Conservation (phyloP, 2,329 filamentous ascomycete genomes). For the Colletotrichum cuscutae region DNA sequence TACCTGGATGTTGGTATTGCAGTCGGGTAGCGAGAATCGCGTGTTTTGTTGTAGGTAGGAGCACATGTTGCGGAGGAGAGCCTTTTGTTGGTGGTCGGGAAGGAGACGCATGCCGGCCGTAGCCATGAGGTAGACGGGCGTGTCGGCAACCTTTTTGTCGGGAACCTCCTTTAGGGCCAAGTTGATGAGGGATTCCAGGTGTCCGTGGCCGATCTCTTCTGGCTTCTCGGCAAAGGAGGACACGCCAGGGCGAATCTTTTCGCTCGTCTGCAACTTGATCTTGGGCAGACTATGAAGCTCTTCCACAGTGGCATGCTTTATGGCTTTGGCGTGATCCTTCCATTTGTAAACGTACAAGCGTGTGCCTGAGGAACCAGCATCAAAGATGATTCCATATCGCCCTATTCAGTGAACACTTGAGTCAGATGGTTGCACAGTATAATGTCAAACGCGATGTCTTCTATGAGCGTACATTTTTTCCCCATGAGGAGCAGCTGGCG, state of each 20-base stretch:
- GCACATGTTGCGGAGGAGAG: constrained; percentile 82
- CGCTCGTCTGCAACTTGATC: constrained; percentile 86
- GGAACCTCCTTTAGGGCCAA: constrained; percentile 86
- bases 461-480: constrained; percentile 46
- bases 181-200: constrained; percentile 81
- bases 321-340: constrained; percentile 78
- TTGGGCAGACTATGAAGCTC: constrained; percentile 78
- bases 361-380: constrained; percentile 97
- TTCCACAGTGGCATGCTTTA: constrained; percentile 58
- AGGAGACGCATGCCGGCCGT: constrained; percentile 95
- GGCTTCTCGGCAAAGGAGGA: constrained; percentile 88
- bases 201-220: constrained; percentile 80
- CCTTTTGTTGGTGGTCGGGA: constrained; percentile 75
- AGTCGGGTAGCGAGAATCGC: constrained; percentile 88
- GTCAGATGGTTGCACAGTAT: neutral
- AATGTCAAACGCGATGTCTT: neutral
- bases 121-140: constrained; percentile 93
- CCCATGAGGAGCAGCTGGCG: constrained; percentile 41
- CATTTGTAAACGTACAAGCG: constrained; percentile 95
- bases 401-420: constrained; percentile 47
- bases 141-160: constrained; percentile 78
- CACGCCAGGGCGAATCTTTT: constrained; percentile 93
- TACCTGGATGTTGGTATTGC: constrained; percentile 88
- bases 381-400: constrained; percentile 92
- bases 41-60: constrained; percentile 82